Percentiles rank a stretch among this genome's conserved stretches.
Conservation (phyloP, 2,329 filamentous ascomycete species). For the Ceratocystis albifundus region DNA sequence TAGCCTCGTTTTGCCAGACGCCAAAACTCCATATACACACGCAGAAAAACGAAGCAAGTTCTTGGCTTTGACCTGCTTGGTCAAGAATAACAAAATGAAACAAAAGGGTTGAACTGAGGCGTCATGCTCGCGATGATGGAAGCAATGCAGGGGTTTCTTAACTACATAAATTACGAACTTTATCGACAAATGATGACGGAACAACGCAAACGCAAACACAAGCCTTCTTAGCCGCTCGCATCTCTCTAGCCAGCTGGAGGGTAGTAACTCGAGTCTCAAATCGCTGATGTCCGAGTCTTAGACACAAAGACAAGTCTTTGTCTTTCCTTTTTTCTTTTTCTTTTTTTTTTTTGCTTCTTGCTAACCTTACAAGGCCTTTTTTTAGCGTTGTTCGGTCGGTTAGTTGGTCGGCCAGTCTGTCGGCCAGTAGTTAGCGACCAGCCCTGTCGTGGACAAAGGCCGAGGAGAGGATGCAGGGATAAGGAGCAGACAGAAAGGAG, state of each 20-base stretch:
- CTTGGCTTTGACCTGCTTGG: not conserved
- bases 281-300: slow-evolving; percentile 3
- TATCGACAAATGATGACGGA: no score
- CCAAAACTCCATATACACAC: no score
- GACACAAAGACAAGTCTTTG: not conserved
- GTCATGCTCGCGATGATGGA: no score
- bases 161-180: no score
- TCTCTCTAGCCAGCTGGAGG: not conserved
- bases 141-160: no score
- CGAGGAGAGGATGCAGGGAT: not conserved
- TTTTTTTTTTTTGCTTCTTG: not conserved
- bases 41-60: not conserved
- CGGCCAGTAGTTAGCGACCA: not conserved
- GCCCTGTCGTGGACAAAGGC: not conserved
- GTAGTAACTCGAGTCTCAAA: not conserved
- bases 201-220: not conserved
- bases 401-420: not conserved
- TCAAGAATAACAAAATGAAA: not conserved
- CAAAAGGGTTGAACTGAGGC: not conserved
- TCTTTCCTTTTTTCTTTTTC: not conserved
- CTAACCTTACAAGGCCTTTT: not conserved
- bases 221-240: not conserved
- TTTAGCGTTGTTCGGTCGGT: not conserved
- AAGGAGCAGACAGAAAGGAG: not conserved
- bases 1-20: not conserved